These are phyloP conservation scores for Oryza glaberrima DNA, from an alignment of 176 grass and related monocot species.

Conservation along the genomic window DNA sequence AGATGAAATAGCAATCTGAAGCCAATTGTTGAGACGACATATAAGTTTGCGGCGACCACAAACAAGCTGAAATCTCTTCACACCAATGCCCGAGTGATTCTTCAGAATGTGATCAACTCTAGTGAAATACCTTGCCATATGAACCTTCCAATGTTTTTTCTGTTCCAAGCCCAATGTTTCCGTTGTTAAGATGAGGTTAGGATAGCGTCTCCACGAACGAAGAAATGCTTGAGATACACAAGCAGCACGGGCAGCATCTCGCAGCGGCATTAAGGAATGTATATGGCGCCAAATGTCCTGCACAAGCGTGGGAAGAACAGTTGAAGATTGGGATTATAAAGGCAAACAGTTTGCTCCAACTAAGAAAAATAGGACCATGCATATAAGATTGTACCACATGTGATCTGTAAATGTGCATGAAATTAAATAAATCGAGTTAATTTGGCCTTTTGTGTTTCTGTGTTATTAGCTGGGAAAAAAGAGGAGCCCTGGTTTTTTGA, in stretches of 20 bases:
- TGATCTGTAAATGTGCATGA: no score
- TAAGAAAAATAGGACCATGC: no score
- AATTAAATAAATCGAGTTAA: no score
- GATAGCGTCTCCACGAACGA: background rate
- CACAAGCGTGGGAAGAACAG: background rate
- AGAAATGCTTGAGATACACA: background rate
- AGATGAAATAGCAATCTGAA: background rate
- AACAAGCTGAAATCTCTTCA: background rate
- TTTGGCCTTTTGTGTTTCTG: no score
- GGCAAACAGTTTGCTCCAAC: background rate
- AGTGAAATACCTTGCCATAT: background rate
- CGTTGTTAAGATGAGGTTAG: background rate
- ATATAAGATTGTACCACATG: background rate
- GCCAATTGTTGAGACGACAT: background rate
- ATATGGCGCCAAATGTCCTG: background rate
- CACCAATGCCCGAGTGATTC: background rate
- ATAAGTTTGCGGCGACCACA: background rate
- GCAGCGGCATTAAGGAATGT: background rate
- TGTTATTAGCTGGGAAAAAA: no score
- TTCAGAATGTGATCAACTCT: background rate
- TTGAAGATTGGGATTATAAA: background rate
- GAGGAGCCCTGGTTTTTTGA: no score
- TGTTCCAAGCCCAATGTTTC: background rate
- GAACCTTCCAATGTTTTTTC: no score
- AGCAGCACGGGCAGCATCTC: background rate